These are phyloP conservation scores for Sapria himalayana DNA, from an alignment of 345 rosid genomes.

Conservation along the genomic window DNA sequence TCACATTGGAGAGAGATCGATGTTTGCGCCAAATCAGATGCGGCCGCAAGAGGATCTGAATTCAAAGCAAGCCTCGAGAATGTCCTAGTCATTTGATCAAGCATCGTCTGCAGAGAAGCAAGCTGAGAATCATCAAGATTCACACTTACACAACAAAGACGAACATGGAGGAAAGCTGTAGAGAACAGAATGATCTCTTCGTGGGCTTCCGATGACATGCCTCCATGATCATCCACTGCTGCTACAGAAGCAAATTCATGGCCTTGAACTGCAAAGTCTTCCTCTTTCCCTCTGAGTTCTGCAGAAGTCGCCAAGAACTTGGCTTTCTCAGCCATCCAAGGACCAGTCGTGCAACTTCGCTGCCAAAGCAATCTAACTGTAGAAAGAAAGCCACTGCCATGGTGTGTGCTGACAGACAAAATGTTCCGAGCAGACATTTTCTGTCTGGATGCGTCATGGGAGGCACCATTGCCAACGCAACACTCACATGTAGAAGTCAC, in stretches of 20 bases:
- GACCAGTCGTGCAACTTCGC: slow-evolving; percentile 37
- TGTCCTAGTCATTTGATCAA: slow-evolving; percentile 27
- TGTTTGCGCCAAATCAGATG: slow-evolving; percentile 23
- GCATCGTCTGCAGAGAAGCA: slow-evolving; percentile 17
- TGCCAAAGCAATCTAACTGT: slow-evolving; percentile 62
- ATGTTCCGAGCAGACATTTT: slow-evolving; percentile 31
- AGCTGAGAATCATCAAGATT: slow-evolving; percentile 32
- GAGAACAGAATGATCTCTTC: slow-evolving; percentile 49
- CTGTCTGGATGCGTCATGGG: slow-evolving; percentile 10
- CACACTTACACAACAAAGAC: slow-evolving; percentile 23
- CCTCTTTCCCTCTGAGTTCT: slow-evolving; percentile 26
- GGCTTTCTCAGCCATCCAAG: slow-evolving; percentile 53
- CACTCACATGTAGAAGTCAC: slow-evolving; percentile 21
- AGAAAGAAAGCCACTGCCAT: slow-evolving; percentile 23
- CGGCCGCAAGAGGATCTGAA: slow-evolving; percentile 12
- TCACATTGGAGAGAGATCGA: slow-evolving; percentile 59
- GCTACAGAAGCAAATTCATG: slow-evolving; percentile 53
- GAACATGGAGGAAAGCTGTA: slow-evolving; percentile 35
- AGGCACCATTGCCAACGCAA: slow-evolving; percentile 14
- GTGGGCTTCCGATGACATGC: slow-evolving; percentile 26
- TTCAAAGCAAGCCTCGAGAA: slow-evolving; percentile 17
- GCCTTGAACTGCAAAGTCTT: slow-evolving; percentile 27
- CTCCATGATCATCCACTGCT: slow-evolving; percentile 32
- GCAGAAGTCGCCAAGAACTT: slow-evolving; percentile 44
- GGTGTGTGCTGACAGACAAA: slow-evolving; percentile 30